Evolutionary conservation across 768 basidiomycete species (phyloP).

Genomic region (Gloeostereum incarnatum): DNA sequence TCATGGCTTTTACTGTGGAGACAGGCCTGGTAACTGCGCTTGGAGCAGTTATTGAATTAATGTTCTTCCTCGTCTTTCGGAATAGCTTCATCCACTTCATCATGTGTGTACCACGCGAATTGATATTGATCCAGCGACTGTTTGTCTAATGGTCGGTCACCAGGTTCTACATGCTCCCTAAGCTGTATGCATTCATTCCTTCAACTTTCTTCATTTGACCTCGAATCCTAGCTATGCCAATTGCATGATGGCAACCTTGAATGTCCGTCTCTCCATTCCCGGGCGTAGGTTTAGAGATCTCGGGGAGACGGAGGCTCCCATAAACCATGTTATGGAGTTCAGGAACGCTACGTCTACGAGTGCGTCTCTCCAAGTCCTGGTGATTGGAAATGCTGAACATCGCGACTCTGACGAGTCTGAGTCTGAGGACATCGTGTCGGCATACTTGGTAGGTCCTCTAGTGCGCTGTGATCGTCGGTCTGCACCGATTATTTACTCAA

Average conservation of each 20-base stretch:
- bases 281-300: constrained; percentile 2
- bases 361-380: too few relatives aligned
- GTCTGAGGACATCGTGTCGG: too few relatives aligned
- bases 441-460: too few relatives aligned
- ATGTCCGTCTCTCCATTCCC: constrained; percentile 1
- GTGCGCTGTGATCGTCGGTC: too few relatives aligned
- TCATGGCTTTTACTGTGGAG: constrained; percentile 13
- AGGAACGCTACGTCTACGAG: too few relatives aligned
- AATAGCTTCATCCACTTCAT: constrained; percentile 12
- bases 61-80: constrained; percentile 11
- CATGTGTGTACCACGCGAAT: constrained; percentile 6
- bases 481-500: too few relatives aligned
- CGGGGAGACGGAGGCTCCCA: neutral
- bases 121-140: neutral
- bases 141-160: neutral
- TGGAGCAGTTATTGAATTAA: constrained; percentile 11
- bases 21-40: constrained; percentile 13
- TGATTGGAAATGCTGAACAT: too few relatives aligned
- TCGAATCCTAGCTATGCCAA: constrained; percentile 3
- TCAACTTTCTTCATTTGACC: neutral
- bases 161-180: constrained; percentile 5
- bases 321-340: too few relatives aligned
- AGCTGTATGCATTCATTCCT: neutral
- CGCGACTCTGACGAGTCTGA: too few relatives aligned
- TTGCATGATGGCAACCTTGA: constrained; percentile 5